phyloP scores from a whole-genome alignment of 371 early-diverging fungal genomes.

The Funneliformis caledonium region DNA sequence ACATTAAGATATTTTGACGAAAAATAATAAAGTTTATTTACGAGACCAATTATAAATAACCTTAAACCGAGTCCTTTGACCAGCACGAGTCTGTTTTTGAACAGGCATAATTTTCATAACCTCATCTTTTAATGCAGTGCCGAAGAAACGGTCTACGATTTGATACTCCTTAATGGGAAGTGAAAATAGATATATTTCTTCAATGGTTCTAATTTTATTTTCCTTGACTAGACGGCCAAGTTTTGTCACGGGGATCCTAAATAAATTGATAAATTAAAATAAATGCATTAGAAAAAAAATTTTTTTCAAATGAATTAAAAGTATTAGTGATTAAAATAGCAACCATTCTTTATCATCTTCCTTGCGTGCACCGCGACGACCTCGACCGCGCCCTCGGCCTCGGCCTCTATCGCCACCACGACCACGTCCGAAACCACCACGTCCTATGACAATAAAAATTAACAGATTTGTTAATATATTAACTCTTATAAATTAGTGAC shows the following conservation, averaged over 20 bases:
- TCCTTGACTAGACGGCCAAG: conserved; percentile 97
- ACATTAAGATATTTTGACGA: neutral
- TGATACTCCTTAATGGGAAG: conserved; percentile 99
- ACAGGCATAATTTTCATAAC: conserved; percentile 99
- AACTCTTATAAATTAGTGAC: neutral
- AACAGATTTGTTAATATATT: conserved; percentile 1
- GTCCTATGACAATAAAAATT: conserved; percentile 8
- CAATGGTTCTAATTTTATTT: conserved; percentile 85
- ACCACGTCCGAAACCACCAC: conserved; percentile 36
- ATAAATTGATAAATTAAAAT: neutral
- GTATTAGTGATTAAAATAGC: neutral
- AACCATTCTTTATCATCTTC: conserved; percentile 89
- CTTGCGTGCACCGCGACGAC: conserved; percentile 81
- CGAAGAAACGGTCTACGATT: conserved; percentile 97
- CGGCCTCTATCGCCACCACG: conserved; percentile 42
- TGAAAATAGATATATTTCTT: conserved; percentile 97
- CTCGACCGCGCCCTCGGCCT: conserved; percentile 81
- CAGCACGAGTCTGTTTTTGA: conserved; percentile 99
- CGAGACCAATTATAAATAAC: neutral
- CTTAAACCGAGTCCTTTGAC: conserved; percentile 99
- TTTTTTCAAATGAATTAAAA: neutral
- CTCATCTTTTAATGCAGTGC: conserved; percentile 94
- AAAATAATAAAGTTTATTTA: neutral
- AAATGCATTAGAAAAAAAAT: neutral
- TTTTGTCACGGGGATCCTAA: conserved; percentile 94